These are phyloP conservation scores for Globisporangium acanthophoron DNA, from an alignment of 352 stramenopile genomes.

Conservation along the genomic window DNA sequence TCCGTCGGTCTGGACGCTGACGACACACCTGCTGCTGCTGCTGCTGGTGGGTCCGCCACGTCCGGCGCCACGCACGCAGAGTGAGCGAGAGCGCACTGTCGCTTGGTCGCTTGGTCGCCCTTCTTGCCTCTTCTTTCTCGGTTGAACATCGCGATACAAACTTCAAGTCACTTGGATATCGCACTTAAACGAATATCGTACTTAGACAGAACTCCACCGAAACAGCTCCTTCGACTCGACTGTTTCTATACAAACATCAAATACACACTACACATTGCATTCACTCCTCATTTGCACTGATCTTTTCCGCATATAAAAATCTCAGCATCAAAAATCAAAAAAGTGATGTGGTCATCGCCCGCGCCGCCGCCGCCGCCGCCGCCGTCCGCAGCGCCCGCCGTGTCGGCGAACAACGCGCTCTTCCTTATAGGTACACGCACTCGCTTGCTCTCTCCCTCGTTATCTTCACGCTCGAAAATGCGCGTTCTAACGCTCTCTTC, in stretches of 20 bases:
- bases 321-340: no score
- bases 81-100: neutral
- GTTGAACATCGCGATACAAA: constrained; percentile 14
- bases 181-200: neutral
- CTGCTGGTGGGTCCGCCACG: neutral
- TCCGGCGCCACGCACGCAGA: neutral
- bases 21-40: no score
- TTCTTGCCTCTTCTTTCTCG: neutral
- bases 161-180: constrained; percentile 2
- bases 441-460: neutral
- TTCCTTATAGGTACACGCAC: constrained; percentile 59
- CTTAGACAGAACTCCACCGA: neutral
- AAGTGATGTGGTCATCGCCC: constrained; percentile 3
- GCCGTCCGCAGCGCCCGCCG: constrained; percentile 11
- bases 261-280: neutral
- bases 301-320: neutral
- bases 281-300: neutral
- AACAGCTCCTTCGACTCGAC: neutral
- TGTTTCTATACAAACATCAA: neutral
- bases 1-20: no score
- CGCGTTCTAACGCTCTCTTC: neutral
- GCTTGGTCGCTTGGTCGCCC: neutral
- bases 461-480: neutral
- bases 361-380: constrained; percentile 5
- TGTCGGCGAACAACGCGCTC: constrained; percentile 58